Percentiles rank a stretch among this genome's conserved stretches.
phyloP scores from a whole-genome alignment of 257 asterid genomes.

The Solanum acaule region DNA sequence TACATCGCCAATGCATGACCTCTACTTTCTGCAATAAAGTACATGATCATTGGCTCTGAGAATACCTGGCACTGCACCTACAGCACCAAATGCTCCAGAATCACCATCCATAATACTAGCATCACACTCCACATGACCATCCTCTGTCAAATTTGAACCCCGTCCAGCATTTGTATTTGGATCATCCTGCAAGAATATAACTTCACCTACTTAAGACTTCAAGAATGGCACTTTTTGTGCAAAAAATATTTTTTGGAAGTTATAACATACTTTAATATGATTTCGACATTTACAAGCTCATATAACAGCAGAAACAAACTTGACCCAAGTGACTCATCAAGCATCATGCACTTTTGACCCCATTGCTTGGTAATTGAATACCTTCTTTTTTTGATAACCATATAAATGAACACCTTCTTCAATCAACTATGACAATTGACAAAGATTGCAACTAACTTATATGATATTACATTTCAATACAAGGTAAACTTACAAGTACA shows the following conservation, averaged over 20 bases:
- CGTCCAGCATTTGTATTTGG: constrained; percentile 92
- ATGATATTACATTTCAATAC: neutral
- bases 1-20: neutral
- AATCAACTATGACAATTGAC: neutral
- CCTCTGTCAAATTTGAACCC: constrained; percentile 93
- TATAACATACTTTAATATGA: neutral
- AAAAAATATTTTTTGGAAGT: neutral
- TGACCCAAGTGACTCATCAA: neutral
- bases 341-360: neutral
- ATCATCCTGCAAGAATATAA: constrained; percentile 53
- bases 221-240: neutral
- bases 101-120: constrained; percentile 94
- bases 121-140: constrained; percentile 89
- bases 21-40: neutral
- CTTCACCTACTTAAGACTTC: neutral
- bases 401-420: neutral
- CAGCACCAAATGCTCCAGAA: constrained; percentile 91
- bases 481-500: neutral
- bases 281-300: neutral
- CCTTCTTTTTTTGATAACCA: neutral
- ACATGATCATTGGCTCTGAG: neutral
- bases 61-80: constrained; percentile 91
- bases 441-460: neutral
- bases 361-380: neutral
- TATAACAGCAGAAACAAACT: neutral